Conservation (phyloP, 2,329 filamentous ascomycete genomes). For the Colletotrichum sp. region DNA sequence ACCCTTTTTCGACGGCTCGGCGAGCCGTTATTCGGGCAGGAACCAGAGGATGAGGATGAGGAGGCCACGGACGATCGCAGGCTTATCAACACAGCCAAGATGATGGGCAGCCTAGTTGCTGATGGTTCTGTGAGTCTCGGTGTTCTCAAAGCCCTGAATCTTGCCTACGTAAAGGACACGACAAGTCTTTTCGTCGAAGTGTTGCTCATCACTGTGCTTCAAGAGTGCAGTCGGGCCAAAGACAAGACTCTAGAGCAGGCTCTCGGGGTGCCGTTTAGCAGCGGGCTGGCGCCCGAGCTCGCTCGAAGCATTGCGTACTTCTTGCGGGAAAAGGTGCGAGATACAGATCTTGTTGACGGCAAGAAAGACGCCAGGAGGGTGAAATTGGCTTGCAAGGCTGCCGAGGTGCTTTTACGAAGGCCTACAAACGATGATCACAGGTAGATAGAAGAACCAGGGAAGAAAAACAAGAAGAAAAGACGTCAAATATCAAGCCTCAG, state of each 20-base stretch:
- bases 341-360: slow-evolving; percentile 60
- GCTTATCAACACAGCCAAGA: slow-evolving; percentile 57
- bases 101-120: slow-evolving; percentile 58
- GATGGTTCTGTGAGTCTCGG: slow-evolving; percentile 50
- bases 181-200: slow-evolving; percentile 82
- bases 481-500: background rate
- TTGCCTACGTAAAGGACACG: slow-evolving; percentile 78
- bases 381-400: slow-evolving; percentile 51
- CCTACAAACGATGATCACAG: background rate
- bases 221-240: slow-evolving; percentile 55
- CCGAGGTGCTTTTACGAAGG: slow-evolving; percentile 39
- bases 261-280: slow-evolving; percentile 5
- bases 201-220: slow-evolving; percentile 76
- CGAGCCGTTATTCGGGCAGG: slow-evolving; percentile 75
- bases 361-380: slow-evolving; percentile 54
- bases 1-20: slow-evolving; percentile 84
- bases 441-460: background rate
- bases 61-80: slow-evolving; percentile 54
- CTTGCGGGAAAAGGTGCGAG: slow-evolving; percentile 74
- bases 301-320: slow-evolving; percentile 81
- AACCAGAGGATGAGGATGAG: slow-evolving; percentile 59
- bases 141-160: slow-evolving; percentile 73
- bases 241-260: slow-evolving; percentile 33
- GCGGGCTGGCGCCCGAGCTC: slow-evolving; percentile 61
- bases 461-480: background rate